Conservation (phyloP, 345 rosid genomes). For the Streptanthus diversifolius region DNA sequence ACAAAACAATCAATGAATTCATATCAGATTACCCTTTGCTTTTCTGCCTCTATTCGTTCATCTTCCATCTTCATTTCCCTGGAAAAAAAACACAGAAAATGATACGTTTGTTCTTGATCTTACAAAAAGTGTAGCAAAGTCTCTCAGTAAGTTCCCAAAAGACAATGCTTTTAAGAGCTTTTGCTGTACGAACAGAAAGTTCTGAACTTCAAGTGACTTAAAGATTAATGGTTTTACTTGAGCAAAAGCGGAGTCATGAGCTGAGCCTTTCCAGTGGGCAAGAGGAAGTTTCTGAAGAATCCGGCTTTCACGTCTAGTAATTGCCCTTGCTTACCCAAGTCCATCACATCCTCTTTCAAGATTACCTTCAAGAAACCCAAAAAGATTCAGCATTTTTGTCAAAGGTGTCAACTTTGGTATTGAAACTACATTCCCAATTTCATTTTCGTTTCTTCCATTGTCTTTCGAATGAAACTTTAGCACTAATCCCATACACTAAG, state of each 20-base stretch:
- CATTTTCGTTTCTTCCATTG: not conserved
- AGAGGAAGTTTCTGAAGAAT: constrained; percentile 75
- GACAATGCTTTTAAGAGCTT: not conserved
- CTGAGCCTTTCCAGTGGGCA: constrained; percentile 81
- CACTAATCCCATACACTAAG: not conserved
- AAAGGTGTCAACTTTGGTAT: not conserved
- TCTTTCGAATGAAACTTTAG: too few species aligned
- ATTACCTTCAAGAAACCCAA: constrained; percentile 50
- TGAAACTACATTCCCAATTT: not conserved
- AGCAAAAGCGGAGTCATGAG: constrained; percentile 70
- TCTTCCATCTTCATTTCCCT: constrained; percentile 87
- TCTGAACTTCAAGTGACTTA: not conserved
- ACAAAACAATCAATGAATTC: not conserved
- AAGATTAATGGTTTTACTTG: constrained; percentile 47
- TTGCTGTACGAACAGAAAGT: not conserved
- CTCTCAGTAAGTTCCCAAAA: not conserved
- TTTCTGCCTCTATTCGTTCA: constrained; percentile 90
- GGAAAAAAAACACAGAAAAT: not conserved
- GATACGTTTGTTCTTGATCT: not conserved
- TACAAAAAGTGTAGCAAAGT: not conserved
- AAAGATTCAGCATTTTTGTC: not conserved
- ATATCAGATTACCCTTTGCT: constrained; percentile 60
- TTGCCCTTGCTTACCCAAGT: constrained; percentile 77
- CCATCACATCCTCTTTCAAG: constrained; percentile 74
- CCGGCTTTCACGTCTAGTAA: constrained; percentile 87